These are phyloP conservation scores for Aspergillus conjunctus DNA, from an alignment of 495 filamentous ascomycete species.

Conservation along the genomic window DNA sequence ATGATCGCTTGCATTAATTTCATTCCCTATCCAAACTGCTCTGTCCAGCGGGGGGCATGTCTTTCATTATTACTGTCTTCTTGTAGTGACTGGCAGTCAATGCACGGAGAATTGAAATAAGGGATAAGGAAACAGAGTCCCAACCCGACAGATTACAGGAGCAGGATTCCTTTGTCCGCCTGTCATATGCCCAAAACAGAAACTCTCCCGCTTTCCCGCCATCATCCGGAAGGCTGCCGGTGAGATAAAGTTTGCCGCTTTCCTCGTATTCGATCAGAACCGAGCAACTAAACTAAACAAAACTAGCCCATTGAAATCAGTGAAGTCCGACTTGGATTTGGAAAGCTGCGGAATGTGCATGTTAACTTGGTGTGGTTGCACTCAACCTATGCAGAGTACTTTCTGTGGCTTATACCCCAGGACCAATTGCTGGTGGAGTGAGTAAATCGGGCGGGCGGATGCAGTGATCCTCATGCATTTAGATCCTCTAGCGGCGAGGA, in stretches of 20 bases:
- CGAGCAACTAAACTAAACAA: background rate
- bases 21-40: too few relatives aligned
- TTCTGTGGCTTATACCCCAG: background rate
- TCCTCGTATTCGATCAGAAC: background rate
- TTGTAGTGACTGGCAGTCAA: too few relatives aligned
- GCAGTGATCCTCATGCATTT: slow-evolving; percentile 17
- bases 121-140: background rate
- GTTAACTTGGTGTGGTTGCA: background rate
- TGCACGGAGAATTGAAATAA: background rate
- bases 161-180: background rate
- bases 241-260: slow-evolving; percentile 1
- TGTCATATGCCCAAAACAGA: slow-evolving; percentile 6
- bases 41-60: background rate
- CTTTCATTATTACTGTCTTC: too few relatives aligned
- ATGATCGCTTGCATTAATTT: too few relatives aligned
- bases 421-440: background rate
- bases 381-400: slow-evolving; percentile 4
- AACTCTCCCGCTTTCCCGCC: background rate
- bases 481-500: slow-evolving; percentile 18
- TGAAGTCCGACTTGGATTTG: too few relatives aligned
- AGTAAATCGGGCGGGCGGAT: slow-evolving; percentile 5
- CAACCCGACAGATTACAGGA: background rate
- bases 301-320: background rate
- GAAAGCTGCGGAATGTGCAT: too few relatives aligned
- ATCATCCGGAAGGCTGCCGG: slow-evolving; percentile 7